A percentile compares a stretch with the other conserved stretches of the same genome.
These are phyloP conservation scores for Bocquillonia castaneifolia DNA, from an alignment of 441 rosid species.

Conservation along the genomic window DNA sequence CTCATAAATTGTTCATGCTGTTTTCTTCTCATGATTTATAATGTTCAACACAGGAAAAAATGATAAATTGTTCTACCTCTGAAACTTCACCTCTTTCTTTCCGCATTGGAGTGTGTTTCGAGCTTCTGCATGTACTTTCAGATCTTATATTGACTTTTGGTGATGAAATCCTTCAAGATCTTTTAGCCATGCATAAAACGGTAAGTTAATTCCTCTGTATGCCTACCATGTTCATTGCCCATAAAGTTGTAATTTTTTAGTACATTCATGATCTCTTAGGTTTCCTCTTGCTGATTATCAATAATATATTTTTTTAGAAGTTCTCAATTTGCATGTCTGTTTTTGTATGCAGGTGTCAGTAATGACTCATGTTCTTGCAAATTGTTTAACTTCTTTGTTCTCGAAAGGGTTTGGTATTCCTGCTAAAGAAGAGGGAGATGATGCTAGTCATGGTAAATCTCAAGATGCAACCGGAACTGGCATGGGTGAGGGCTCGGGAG, in stretches of 20 bases:
- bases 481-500: conserved; percentile 90
- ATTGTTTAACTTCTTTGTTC: conserved; percentile 62
- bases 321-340: conserved; percentile 8
- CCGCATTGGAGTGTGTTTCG: conserved; percentile 44
- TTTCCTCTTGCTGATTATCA: not conserved
- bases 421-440: conserved; percentile 61
- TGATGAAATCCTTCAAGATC: conserved; percentile 58
- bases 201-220: conserved; percentile 36
- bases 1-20: conserved; percentile 4
- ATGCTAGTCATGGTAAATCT: conserved; percentile 35
- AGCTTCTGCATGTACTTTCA: conserved; percentile 47
- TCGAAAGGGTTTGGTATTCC: conserved; percentile 74
- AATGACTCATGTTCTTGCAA: conserved; percentile 71
- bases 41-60: conserved; percentile 51
- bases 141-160: conserved; percentile 56
- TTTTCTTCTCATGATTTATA: conserved; percentile 18
- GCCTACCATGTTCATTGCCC: not conserved
- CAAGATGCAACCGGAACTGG: conserved; percentile 82
- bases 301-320: not conserved
- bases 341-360: conserved; percentile 60
- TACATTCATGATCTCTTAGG: not conserved
- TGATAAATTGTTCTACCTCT: conserved; percentile 34
- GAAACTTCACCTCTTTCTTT: conserved; percentile 31
- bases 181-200: conserved; percentile 64
- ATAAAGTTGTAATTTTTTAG: not conserved